Evolutionary conservation across 192 early-diverging fungal species (phyloP), one percentile per base, ranked within the genome.

Genomic region (Coemansia sp.): DNA sequence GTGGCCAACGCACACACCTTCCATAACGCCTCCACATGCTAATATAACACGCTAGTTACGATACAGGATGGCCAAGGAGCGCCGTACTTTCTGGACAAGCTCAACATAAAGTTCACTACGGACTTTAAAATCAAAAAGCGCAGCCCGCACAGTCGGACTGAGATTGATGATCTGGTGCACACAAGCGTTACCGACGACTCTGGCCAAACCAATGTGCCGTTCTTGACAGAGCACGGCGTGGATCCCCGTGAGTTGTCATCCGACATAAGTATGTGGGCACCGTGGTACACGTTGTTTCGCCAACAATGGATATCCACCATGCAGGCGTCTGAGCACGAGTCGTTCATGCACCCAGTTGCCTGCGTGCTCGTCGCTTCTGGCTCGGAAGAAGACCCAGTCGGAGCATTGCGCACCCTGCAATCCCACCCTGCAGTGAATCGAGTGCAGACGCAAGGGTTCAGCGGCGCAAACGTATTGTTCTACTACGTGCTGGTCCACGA

Each of bases 331-430:
- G 95, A 97, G 64, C 94, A 97, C 63, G 94, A 96, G 70, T 88
- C 92, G 5, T 97, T 98, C 67, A 90, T 93, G 48, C 94, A 97
- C 74, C 97, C 97, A 2, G 89, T 97, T 4, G 94, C 92, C 27
- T 92, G 93, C 68, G 72, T 91, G 51, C 56, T 85, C 12, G 83
- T 86, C 7, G 85, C 73, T 15, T 95, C 84, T 0, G 90, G 92
- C 2, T 72, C 86, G 2, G 87, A 91, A 41, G 75, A 86, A 0
- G 91, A 96, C 68, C 93, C 94, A 0, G 79, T 95, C 9, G 85
- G 76, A 5, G 82, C 91, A 5, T 68, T 94, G 27, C 82, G 77
- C 51, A 69, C 76, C 38, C 65, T 94, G 17, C 84, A 84, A 66
- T 76, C 82, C 51, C 67, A 73, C 55, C 72, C 81, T 39, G 74